These are phyloP conservation scores for Aspergillaceae sp. DNA, from an alignment of 2,329 filamentous ascomycete genomes.

Conservation along the genomic window DNA sequence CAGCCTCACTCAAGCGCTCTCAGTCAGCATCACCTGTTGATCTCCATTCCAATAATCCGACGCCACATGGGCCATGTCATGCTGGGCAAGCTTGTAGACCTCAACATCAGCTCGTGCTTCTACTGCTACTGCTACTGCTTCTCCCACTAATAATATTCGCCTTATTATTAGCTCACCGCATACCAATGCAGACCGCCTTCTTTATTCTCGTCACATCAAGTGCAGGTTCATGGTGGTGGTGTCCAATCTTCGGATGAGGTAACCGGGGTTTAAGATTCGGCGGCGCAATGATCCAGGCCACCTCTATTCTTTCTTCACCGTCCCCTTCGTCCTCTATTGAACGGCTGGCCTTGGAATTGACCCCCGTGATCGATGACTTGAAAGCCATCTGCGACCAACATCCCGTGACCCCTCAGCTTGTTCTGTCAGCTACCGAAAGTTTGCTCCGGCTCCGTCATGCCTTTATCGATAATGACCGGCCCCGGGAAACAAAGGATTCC, in stretches of 20 bases:
- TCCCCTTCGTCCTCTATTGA: conserved; percentile 25
- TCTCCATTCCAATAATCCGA: conserved; percentile 9
- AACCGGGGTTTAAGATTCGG: conserved; percentile 25
- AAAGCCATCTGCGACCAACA: conserved; percentile 23
- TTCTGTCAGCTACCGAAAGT: conserved; percentile 43
- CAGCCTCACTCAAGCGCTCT: conserved; percentile 6
- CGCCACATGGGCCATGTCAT: conserved; percentile 2
- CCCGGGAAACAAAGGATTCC: conserved; percentile 59
- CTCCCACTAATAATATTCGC: too few species aligned
- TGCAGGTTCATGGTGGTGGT: conserved; percentile 23
- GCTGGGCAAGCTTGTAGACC: conserved; percentile 7
- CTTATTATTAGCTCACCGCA: conserved; percentile 11
- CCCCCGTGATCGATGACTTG: conserved; percentile 31
- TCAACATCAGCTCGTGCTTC: too few species aligned
- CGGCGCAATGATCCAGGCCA: conserved; percentile 23
- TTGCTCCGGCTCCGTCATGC: conserved; percentile 60
- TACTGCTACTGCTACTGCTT: too few species aligned
- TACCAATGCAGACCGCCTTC: conserved; percentile 29
- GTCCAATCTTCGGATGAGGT: conserved; percentile 25
- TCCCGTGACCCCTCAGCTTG: conserved; percentile 23
- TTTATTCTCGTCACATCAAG: conserved; percentile 14
- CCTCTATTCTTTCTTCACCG: conserved; percentile 16
- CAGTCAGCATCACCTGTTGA: conserved; percentile 10
- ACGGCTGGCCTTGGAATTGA: conserved; percentile 29
- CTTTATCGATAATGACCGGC: conserved; percentile 45